phyloP scores from a whole-genome alignment of 2,329 filamentous ascomycete species.

The Phoma sp. region DNA sequence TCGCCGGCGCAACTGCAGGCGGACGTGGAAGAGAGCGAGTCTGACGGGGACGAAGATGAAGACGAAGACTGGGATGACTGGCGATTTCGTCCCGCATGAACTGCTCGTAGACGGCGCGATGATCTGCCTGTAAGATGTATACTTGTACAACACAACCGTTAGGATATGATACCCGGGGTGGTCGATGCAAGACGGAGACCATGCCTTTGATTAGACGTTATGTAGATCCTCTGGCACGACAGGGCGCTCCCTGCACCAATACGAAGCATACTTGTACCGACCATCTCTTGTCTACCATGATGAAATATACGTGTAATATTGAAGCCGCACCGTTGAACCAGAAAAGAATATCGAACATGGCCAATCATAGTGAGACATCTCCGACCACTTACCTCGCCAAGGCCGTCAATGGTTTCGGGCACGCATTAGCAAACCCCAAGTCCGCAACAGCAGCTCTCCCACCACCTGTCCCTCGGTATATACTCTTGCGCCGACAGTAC shows the following conservation, averaged over 20 bases:
- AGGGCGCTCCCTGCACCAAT: conserved; percentile 13
- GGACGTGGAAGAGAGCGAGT: conserved; percentile 43
- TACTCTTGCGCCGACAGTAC: conserved; percentile 1
- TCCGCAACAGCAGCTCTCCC: conserved; percentile 1
- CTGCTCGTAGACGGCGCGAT: conserved; percentile 3
- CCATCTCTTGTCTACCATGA: neutral
- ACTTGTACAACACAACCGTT: conserved; percentile 6
- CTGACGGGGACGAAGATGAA: conserved; percentile 23
- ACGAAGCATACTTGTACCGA: conserved; percentile 2
- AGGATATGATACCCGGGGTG: conserved; percentile 15
- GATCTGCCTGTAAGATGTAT: neutral
- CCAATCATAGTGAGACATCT: conserved; percentile 11
- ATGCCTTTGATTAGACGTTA: neutral
- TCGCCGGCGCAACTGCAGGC: neutral
- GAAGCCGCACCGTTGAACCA: conserved; percentile 3
- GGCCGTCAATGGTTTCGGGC: conserved; percentile 11
- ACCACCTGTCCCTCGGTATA: conserved; percentile 8
- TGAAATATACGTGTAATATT: neutral
- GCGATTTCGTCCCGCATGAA: conserved; percentile 46
- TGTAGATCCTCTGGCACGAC: conserved; percentile 3
- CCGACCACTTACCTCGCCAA: conserved; percentile 6
- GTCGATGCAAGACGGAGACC: neutral
- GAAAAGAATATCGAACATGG: neutral
- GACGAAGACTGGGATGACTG: conserved; percentile 48
- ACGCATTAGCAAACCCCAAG: neutral